phyloP scores from a whole-genome alignment of 139 green algal genomes.

The Chlorella ohadii region DNA sequence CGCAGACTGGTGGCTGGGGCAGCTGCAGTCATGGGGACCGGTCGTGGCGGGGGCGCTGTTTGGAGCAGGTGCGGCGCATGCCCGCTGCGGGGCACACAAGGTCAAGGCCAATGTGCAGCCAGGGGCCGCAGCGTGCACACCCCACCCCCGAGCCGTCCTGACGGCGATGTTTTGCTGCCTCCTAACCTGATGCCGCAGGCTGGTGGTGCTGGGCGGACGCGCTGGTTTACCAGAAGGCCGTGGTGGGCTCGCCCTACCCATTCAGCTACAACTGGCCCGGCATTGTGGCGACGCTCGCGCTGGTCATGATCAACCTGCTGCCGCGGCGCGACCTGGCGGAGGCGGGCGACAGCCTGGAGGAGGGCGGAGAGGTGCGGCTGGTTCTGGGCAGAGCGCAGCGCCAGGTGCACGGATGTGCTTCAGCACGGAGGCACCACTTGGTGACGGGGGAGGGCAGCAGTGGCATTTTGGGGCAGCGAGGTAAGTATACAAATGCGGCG shows the following conservation, averaged over 20 bases:
- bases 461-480: too few relatives aligned
- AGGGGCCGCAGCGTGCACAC: too few relatives aligned
- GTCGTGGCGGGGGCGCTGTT: constrained; percentile 51
- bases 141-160: too few relatives aligned
- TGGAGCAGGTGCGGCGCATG: constrained; percentile 34
- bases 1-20: not conserved
- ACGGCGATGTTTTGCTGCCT: not conserved
- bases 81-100: too few relatives aligned
- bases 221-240: constrained; percentile 38
- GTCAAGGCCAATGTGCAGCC: too few relatives aligned
- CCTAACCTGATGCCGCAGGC: not conserved
- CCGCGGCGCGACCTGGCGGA: constrained; percentile 38
- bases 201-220: constrained; percentile 54
- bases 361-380: constrained; percentile 37
- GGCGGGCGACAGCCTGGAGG: constrained; percentile 24
- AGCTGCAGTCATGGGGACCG: constrained; percentile 32
- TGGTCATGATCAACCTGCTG: constrained; percentile 61
- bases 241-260: constrained; percentile 26
- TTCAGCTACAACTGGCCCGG: constrained; percentile 54
- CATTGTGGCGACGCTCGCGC: constrained; percentile 52
- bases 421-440: too few relatives aligned
- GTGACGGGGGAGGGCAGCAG: too few relatives aligned
- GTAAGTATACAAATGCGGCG: too few relatives aligned
- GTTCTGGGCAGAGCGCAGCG: too few relatives aligned
- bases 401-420: too few relatives aligned